A percentile compares a stretch with the other conserved stretches of the same genome.
phyloP scores from a whole-genome alignment of 108 stramenopile species.

The Pseudonitzschia pungens region DNA sequence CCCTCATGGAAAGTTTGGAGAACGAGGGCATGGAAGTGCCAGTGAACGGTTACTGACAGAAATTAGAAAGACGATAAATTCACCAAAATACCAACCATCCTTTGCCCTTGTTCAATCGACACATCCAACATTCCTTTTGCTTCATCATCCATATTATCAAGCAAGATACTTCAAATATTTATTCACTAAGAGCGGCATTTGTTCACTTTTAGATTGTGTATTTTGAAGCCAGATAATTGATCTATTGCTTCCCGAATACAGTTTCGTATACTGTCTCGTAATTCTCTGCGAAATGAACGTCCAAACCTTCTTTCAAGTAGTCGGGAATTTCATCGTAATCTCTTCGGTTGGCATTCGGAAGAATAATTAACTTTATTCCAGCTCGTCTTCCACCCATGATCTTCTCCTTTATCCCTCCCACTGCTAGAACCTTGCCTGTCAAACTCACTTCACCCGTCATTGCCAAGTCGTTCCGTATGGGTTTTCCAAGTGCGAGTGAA shows the following conservation, averaged over 20 bases:
- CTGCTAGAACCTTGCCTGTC: constrained; percentile 95
- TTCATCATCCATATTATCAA: too few relatives aligned
- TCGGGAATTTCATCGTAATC: constrained; percentile 97
- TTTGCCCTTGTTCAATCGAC: neutral
- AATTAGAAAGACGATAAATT: neutral
- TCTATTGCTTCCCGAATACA: constrained; percentile 62
- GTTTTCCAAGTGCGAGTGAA: constrained; percentile 82
- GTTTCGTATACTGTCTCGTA: constrained; percentile 88
- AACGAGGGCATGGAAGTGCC: constrained; percentile 31
- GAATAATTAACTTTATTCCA: constrained; percentile 83
- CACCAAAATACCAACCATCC: neutral
- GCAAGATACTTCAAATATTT: too few relatives aligned
- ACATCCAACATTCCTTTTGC: neutral
- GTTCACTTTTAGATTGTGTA: neutral
- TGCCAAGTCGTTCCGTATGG: constrained; percentile 92
- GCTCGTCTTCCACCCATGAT: constrained; percentile 96
- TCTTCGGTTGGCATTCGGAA: constrained; percentile 89
- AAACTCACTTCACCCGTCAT: constrained; percentile 96
- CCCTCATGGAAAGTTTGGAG: constrained; percentile 38
- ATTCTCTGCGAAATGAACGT: constrained; percentile 91
- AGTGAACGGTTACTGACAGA: neutral
- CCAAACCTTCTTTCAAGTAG: constrained; percentile 93
- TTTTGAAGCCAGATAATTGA: neutral
- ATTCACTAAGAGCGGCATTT: neutral
- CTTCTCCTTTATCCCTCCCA: constrained; percentile 99